These are phyloP conservation scores for Fusarium sp. DNA, from an alignment of 2,329 filamentous ascomycete species.

Conservation along the genomic window DNA sequence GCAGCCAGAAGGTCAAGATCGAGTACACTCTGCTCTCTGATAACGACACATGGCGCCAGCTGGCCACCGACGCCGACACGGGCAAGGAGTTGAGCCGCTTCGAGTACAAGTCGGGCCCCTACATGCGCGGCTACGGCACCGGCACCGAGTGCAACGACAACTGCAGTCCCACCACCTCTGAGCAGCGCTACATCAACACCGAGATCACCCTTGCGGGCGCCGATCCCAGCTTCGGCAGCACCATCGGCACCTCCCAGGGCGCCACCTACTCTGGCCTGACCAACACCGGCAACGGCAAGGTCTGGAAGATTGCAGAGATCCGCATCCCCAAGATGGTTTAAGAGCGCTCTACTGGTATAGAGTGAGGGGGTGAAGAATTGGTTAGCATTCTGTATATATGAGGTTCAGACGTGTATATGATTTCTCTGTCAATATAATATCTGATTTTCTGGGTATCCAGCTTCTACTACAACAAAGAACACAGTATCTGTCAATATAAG, in stretches of 20 bases:
- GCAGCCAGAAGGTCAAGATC: conserved; percentile 42
- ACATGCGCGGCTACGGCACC: conserved; percentile 40
- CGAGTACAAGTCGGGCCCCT: conserved; percentile 39
- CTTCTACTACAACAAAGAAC: too few relatives aligned
- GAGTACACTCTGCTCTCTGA: conserved; percentile 37
- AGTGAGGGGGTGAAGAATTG: neutral
- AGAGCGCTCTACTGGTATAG: neutral
- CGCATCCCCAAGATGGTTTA: conserved; percentile 32
- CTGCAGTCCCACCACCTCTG: conserved; percentile 32
- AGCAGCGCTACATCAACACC: conserved; percentile 40
- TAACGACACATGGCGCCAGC: conserved; percentile 42
- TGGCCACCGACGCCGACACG: conserved; percentile 38
- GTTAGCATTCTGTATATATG: conserved; percentile 7
- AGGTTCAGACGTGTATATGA: neutral
- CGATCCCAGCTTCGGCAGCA: conserved; percentile 39
- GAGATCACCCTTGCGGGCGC: conserved; percentile 34
- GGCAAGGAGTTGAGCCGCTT: conserved; percentile 31
- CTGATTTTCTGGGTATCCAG: too few relatives aligned
- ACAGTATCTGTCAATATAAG: neutral
- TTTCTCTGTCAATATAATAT: neutral
- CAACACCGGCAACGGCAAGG: conserved; percentile 24
- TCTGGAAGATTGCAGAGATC: conserved; percentile 42
- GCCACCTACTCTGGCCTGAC: conserved; percentile 33
- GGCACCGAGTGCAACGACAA: conserved; percentile 40
- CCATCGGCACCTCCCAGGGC: conserved; percentile 31